phyloP scores from a whole-genome alignment of 2,329 filamentous ascomycete genomes.

The Trichoderma afroharzianum region DNA sequence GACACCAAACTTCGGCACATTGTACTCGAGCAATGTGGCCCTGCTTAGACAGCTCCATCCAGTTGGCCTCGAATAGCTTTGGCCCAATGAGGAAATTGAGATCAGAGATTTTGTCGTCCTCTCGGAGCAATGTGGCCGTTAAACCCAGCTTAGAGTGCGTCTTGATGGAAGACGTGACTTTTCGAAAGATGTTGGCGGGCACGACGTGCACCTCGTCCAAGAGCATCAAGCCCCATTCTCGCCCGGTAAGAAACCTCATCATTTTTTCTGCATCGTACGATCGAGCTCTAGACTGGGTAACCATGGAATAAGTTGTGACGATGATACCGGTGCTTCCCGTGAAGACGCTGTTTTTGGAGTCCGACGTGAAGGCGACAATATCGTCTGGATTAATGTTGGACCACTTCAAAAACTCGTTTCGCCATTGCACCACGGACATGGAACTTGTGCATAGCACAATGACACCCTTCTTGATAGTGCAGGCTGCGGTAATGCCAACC shows the following conservation, averaged over 20 bases:
- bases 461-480: constrained; percentile 94
- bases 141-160: constrained; percentile 93
- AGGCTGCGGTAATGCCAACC: constrained; percentile 96
- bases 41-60: constrained; percentile 97
- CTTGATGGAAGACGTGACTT: constrained; percentile 88
- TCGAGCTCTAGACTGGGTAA: constrained; percentile 82
- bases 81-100: constrained; percentile 96
- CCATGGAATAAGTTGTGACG: constrained; percentile 97
- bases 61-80: constrained; percentile 97
- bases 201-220: constrained; percentile 98
- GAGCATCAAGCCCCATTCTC: constrained; percentile 97
- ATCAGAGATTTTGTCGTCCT: constrained; percentile 98
- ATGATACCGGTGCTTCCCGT: constrained; percentile 90
- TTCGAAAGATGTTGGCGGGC: constrained; percentile 91
- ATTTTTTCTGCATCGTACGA: constrained; percentile 94
- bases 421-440: constrained; percentile 97
- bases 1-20: constrained; percentile 98
- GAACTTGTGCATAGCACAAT: constrained; percentile 95
- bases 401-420: constrained; percentile 96
- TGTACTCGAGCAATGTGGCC: constrained; percentile 96
- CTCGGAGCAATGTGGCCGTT: constrained; percentile 87
- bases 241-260: constrained; percentile 86
- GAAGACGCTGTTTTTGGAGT: constrained; percentile 77
- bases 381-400: constrained; percentile 91
- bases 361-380: constrained; percentile 91